These are phyloP conservation scores for Solanum pinnatisectum DNA, from an alignment of 257 asterid species.

Conservation along the genomic window DNA sequence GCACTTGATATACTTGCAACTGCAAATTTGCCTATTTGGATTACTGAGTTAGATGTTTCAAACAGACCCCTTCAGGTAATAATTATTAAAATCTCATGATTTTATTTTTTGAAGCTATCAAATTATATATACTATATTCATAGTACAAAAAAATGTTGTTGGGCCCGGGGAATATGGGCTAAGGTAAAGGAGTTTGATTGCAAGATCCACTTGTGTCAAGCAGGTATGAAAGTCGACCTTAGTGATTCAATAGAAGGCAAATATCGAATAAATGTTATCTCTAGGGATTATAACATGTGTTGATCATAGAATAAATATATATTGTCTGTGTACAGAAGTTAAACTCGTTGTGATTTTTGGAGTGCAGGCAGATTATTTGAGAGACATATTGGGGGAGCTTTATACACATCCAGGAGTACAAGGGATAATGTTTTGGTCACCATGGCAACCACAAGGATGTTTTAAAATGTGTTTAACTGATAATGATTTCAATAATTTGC, in stretches of 20 bases:
- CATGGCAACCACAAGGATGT: conserved; percentile 9
- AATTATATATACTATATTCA: neutral
- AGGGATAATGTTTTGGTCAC: conserved; percentile 24
- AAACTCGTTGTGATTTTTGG: neutral
- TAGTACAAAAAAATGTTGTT: neutral
- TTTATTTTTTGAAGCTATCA: neutral
- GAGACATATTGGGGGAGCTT: conserved; percentile 10
- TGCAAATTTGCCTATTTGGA: conserved; percentile 39
- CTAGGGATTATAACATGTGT: neutral
- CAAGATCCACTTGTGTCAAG: neutral
- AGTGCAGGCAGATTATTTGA: conserved; percentile 4
- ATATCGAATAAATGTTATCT: neutral
- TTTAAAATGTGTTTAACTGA: conserved; percentile 28
- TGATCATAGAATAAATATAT: neutral
- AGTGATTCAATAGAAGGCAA: neutral
- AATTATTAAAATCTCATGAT: neutral
- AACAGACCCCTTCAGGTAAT: neutral
- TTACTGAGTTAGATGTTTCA: conserved; percentile 34
- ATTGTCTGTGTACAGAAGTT: conserved; percentile 5
- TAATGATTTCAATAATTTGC: conserved; percentile 17
- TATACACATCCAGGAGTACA: conserved; percentile 15
- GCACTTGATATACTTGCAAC: conserved; percentile 35
- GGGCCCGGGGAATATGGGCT: neutral
- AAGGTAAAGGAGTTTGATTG: neutral
- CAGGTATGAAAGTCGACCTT: neutral